phyloP scores from a whole-genome alignment of 805 yeast genomes.

The Isabelozyma pseudorhagii region DNA sequence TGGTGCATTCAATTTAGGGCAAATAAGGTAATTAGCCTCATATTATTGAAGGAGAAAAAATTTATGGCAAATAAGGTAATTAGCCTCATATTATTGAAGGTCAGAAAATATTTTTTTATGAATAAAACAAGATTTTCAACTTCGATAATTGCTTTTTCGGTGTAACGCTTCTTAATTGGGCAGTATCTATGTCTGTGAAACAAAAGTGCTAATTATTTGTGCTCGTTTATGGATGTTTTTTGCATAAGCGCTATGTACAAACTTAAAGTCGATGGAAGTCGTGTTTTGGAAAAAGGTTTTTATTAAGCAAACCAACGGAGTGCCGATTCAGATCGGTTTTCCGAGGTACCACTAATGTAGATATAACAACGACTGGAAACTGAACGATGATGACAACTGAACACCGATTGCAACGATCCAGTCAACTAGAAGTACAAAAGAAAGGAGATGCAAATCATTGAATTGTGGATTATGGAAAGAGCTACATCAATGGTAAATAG shows the following conservation, averaged over 20 bases:
- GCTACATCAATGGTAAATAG: no score
- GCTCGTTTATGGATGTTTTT: not conserved
- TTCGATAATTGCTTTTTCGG: not conserved
- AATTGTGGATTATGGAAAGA: no score
- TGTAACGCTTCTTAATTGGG: not conserved
- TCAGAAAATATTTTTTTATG: no score
- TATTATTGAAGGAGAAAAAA: not conserved
- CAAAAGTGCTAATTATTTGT: not conserved
- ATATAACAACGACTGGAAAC: no score
- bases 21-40: not conserved
- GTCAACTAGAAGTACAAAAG: no score
- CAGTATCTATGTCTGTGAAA: not conserved
- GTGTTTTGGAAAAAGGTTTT: not conserved
- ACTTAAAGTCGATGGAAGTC: not conserved
- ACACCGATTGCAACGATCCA: no score
- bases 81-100: not conserved
- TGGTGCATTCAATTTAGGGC: not conserved
- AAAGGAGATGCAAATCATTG: no score
- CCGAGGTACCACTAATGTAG: no score
- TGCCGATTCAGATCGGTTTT: no score
- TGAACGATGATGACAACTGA: no score
- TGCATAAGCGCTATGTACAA: not conserved
- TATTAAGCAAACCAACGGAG: no score
- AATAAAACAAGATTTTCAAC: not conserved
- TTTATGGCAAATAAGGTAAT: not conserved